phyloP scores from a whole-genome alignment of 192 early-diverging fungal species.

The Gryganskiella cystojenkinii region DNA sequence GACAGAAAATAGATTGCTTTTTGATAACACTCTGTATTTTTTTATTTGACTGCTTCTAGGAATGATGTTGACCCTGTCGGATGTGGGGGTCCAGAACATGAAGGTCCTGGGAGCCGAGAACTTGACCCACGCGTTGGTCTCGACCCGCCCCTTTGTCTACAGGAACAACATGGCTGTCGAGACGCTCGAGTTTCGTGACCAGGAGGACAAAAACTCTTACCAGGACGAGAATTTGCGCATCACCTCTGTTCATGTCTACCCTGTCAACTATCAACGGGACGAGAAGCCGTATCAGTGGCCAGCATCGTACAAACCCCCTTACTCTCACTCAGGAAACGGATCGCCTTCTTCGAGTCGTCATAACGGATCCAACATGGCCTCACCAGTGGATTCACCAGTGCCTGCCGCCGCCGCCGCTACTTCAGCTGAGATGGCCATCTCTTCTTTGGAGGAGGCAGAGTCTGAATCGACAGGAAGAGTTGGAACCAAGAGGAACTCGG shows the following conservation, averaged over 20 bases:
- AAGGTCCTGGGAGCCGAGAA: conserved; percentile 77
- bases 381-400: neutral
- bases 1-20: too few species aligned
- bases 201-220: neutral
- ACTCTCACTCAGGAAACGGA: too few species aligned
- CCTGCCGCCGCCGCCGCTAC: too few species aligned
- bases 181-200: conserved; percentile 5
- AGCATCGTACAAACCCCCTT: too few species aligned
- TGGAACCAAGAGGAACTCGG: too few species aligned
- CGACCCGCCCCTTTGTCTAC: conserved; percentile 76
- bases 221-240: neutral
- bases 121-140: conserved; percentile 77
- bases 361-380: neutral
- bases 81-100: conserved; percentile 69
- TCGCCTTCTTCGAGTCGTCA: too few species aligned
- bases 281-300: too few species aligned
- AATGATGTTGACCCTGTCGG: conserved; percentile 87
- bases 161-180: neutral
- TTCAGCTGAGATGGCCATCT: too few species aligned
- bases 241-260: neutral
- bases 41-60: conserved; percentile 53
- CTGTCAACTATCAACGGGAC: neutral
- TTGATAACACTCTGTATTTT: too few species aligned
- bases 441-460: too few species aligned
- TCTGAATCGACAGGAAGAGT: too few species aligned